A percentile compares a stretch with the other conserved stretches of the same genome.
Conservation (phyloP, 345 rosid species). For the Pugionium cornutum region DNA sequence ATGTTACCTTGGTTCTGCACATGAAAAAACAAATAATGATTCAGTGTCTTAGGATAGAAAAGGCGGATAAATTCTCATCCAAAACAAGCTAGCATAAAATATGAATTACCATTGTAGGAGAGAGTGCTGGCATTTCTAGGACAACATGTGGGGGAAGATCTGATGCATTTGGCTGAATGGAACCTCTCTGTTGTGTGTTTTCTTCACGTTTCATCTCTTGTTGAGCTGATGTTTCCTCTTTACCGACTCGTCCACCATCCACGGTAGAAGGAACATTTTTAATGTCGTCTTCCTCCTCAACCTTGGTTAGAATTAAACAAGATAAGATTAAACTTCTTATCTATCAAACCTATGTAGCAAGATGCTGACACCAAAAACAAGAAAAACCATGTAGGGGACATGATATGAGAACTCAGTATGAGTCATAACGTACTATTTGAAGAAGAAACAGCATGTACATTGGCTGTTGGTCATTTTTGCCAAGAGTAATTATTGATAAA, state of each 20-base stretch:
- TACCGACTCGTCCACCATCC: slow-evolving; percentile 50
- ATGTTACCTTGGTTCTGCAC: slow-evolving; percentile 88
- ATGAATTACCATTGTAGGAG: slow-evolving; percentile 87
- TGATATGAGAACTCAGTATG: not conserved
- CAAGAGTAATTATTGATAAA: slow-evolving; percentile 8
- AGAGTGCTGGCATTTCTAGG: slow-evolving; percentile 94
- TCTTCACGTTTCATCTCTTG: slow-evolving; percentile 45
- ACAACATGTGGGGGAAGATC: slow-evolving; percentile 85
- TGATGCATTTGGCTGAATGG: slow-evolving; percentile 45
- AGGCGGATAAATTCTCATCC: slow-evolving; percentile 19
- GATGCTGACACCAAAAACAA: slow-evolving; percentile 13
- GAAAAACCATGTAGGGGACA: not conserved
- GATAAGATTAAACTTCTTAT: slow-evolving; percentile 23
- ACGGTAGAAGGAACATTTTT: slow-evolving; percentile 54
- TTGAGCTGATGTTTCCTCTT: slow-evolving; percentile 50
- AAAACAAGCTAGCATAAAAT: slow-evolving; percentile 29
- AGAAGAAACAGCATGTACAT: slow-evolving; percentile 11
- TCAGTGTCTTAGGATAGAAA: slow-evolving; percentile 22
- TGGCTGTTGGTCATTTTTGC: slow-evolving; percentile 12
- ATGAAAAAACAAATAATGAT: slow-evolving; percentile 37
- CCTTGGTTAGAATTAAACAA: slow-evolving; percentile 54
- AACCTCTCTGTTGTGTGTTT: slow-evolving; percentile 44
- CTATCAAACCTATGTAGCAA: slow-evolving; percentile 17
- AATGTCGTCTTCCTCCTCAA: slow-evolving; percentile 85
- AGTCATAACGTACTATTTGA: not conserved